Base-by-base conservation (phyloP, 2,329 filamentous ascomycete species). In the Colletotrichum navitas region DNA sequence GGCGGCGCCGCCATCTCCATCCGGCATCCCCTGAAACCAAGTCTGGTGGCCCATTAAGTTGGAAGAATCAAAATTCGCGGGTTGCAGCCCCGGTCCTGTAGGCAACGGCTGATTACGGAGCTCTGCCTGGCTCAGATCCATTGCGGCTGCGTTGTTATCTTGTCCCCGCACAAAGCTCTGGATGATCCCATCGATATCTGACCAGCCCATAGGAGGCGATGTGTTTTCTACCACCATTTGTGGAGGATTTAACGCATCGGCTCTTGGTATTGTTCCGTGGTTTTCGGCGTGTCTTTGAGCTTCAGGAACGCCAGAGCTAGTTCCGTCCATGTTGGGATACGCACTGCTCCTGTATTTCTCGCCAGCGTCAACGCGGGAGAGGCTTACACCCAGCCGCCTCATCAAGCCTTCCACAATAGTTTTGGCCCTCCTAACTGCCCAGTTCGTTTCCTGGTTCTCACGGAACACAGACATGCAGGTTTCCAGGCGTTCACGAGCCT, bases 381-480 rank as follows among this genome's bases (percentile, higher is more conserved):
- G 21, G 18, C 51, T 59, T 11, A 85, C 81, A 0, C 80, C 80
- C 59, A 86, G 80, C 21, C 82, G 80, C 66, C 83, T 81, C 83
- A 85, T 85, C 16, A 87, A 75, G 43, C 80, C 81, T 52, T 84
- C 77, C 0, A 87, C 82, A 14, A 87, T 83, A 0, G 81, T 80
- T 10, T 81, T 80, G 0, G 86, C 85, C 32, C 83, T 82, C 43
- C 82, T 79, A 0, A 86, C 84, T 0, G 85, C 85, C 74, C 82
- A 85, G 32, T 87, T 87, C 0, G 85, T 87, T 70, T 85, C 84
- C 61, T 85, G 82, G 39, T 88, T 87, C 43, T 85, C 82, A 18
- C 80, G 76, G 32, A 88, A 85, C 0, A 87, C 82, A 0, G 80
- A 80, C 1, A 87, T 74, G 66, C 85, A 88, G 0, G 81, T 83